These are phyloP conservation scores for Alternaria infectoria DNA, from an alignment of 2,329 filamentous ascomycete genomes.

Conservation along the genomic window DNA sequence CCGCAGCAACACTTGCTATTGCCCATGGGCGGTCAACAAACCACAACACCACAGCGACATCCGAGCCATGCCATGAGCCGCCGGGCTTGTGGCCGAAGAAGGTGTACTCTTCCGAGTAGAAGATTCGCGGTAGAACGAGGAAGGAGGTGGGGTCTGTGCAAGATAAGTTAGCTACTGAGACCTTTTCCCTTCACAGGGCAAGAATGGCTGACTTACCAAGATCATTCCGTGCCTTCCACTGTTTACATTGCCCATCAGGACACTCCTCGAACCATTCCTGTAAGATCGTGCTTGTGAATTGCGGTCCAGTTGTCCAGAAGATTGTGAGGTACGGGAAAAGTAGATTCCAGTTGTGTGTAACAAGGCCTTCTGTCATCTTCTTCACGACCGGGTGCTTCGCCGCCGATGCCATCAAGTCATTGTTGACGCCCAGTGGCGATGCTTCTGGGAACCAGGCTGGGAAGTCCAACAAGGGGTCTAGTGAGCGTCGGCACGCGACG, in stretches of 20 bases:
- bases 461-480: conserved; percentile 25
- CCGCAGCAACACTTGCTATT: conserved; percentile 1
- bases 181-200: neutral
- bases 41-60: conserved; percentile 39
- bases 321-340: conserved; percentile 38
- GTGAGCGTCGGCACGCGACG: conserved; percentile 25
- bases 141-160: conserved; percentile 14
- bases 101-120: conserved; percentile 38
- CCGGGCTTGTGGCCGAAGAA: conserved; percentile 42
- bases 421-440: conserved; percentile 28
- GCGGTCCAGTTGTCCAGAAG: conserved; percentile 39
- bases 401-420: conserved; percentile 29
- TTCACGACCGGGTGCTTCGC: conserved; percentile 27
- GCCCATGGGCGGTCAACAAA: conserved; percentile 20
- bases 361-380: conserved; percentile 21
- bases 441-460: conserved; percentile 30
- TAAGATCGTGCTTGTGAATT: conserved; percentile 34
- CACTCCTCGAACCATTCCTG: conserved; percentile 22
- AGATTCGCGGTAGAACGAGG: conserved; percentile 31
- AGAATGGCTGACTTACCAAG: neutral
- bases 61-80: conserved; percentile 40
- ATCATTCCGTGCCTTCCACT: neutral
- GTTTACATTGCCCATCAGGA: neutral
- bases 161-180: neutral
- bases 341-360: conserved; percentile 20